Conservation (phyloP, 108 stramenopile genomes). For the Nitzschia sp. region DNA sequence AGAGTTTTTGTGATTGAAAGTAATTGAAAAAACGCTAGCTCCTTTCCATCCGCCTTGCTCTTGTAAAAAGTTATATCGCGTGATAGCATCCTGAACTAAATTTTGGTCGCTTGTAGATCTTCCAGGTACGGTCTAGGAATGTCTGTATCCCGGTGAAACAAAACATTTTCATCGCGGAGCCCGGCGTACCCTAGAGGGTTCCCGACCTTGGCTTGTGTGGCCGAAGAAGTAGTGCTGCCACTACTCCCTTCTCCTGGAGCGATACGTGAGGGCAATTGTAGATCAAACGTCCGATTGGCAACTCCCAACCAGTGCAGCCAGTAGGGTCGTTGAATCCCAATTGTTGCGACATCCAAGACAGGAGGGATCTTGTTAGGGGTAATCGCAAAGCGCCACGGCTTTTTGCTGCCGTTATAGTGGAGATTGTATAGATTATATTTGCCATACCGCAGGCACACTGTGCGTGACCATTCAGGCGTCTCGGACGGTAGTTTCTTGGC, state of each 20-base stretch:
- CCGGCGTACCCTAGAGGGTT: background rate
- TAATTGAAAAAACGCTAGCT: no score
- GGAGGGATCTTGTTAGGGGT: background rate
- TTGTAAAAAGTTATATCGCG: no score
- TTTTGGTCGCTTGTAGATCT: no score
- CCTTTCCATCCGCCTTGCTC: no score
- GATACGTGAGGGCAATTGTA: background rate
- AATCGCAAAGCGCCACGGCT: background rate
- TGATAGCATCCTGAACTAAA: no score
- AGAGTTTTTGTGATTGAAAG: background rate
- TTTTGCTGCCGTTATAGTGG: background rate
- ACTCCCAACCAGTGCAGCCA: constrained; percentile 4
- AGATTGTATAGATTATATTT: background rate
- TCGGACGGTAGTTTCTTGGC: background rate
- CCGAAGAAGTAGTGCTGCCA: no score
- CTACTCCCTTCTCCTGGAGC: background rate
- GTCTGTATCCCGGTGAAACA: background rate
- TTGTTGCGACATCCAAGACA: background rate
- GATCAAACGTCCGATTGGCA: background rate
- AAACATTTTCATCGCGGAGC: background rate
- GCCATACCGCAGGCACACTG: background rate
- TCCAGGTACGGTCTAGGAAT: background rate
- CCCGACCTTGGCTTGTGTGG: background rate
- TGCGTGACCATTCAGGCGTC: background rate
- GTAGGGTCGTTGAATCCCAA: background rate